Evolutionary conservation across 1,284 basidiomycete species (phyloP), one percentile per base, ranked within the genome.

Genomic region (Pseudozyma thailandica): DNA sequence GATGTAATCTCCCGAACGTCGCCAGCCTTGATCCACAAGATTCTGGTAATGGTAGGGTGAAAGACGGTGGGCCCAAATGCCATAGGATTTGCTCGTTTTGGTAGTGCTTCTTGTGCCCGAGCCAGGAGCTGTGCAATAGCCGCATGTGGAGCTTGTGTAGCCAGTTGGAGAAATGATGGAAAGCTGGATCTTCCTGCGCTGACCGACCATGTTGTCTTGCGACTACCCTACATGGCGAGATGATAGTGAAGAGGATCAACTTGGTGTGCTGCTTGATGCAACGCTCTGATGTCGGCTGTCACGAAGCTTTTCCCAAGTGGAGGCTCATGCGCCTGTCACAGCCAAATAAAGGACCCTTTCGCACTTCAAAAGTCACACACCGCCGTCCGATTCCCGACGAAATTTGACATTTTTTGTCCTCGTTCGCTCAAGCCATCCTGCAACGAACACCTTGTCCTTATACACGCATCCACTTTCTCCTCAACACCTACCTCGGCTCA

Each of bases 101-200:
- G 28, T 33, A 4, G 30, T 26, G 43, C 77, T 81, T 47, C 84
- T 76, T 44, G 72, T 51, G 3, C 83, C 84, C 3, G 77, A 72
- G 10, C 42, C 70, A 7, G 59, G 61, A 1, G 84, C 73, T 0
- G 82, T 80, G 64, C 85, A 86, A 77, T 86, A 86, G 21, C 86
- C 86, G 68, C 86, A 86, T 4, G 83, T 80, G 1, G 84, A 84
- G 10, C 45, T n/a, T 6, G 62, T 45, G 50, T 82, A 83, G 25
- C 82, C 82, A 7, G 90, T 90, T 72, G 77, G 77, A 21, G 59
- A 61, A 16, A 71, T 38, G 43, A 78, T 58, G 20, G 71, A 73
- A 2, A 55, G 57, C 43, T 69, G 62, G 13, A 50, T 27, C 15
- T 33, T 44, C 8, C 23, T 37, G 20, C 56, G 51, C 43, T 41